phyloP scores from a whole-genome alignment of 1,284 basidiomycete genomes.

The Pseudozyma sp. region DNA sequence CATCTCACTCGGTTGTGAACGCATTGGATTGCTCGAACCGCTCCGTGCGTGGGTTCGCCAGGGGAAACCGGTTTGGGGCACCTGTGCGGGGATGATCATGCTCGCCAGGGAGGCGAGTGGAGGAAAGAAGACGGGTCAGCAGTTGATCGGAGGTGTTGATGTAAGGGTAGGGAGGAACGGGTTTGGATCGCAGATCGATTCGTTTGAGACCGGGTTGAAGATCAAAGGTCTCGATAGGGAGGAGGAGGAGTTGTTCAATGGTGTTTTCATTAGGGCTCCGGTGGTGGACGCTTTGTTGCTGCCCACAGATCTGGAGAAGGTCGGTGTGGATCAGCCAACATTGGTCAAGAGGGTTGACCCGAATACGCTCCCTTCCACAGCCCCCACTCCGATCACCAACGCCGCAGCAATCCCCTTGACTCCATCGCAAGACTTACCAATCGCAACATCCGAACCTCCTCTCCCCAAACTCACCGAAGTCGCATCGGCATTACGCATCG shows the following conservation, averaged over 20 bases:
- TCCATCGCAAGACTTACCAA: conserved; percentile 9
- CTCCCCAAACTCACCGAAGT: conserved; percentile 18
- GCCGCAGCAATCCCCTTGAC: conserved; percentile 26
- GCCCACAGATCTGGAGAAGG: conserved; percentile 37
- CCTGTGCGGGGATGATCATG: conserved; percentile 95
- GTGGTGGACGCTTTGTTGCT: conserved; percentile 70
- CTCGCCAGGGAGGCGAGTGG: conserved; percentile 74
- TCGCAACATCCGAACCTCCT: conserved; percentile 17
- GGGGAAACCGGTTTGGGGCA: conserved; percentile 87
- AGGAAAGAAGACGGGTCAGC: conserved; percentile 87
- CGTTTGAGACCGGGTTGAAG: conserved; percentile 83
- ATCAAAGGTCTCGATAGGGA: conserved; percentile 75
- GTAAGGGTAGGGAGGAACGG: conserved; percentile 84
- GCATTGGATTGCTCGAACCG: conserved; percentile 83
- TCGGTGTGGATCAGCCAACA: conserved; percentile 43
- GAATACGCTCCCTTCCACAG: conserved; percentile 1
- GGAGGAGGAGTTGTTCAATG: conserved; percentile 77
- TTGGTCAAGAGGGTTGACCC: conserved; percentile 36
- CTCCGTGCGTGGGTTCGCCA: conserved; percentile 76
- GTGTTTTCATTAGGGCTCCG: conserved; percentile 95
- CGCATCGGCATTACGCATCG: conserved; percentile 30
- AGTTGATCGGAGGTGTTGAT: conserved; percentile 84
- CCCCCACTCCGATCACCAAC: conserved; percentile 18
- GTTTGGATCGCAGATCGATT: conserved; percentile 79
- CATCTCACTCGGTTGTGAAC: conserved; percentile 84